phyloP scores from a whole-genome alignment of 768 basidiomycete species.

The Cantharellus cinnabarinus region DNA sequence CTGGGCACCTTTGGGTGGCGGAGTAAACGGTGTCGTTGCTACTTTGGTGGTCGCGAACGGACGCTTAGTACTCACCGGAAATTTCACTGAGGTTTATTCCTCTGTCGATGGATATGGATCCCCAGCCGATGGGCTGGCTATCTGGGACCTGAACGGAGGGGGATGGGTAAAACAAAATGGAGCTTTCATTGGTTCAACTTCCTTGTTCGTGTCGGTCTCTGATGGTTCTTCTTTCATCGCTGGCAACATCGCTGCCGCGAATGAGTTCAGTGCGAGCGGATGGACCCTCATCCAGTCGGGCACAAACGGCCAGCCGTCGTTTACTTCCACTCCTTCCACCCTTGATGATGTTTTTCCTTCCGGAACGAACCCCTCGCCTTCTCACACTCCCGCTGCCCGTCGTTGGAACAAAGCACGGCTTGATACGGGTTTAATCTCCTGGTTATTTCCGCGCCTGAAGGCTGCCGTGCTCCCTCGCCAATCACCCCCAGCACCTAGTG shows the following conservation, averaged over 20 bases:
- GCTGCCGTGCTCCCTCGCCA: slow-evolving; percentile 28
- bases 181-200: slow-evolving; percentile 48
- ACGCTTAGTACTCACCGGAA: slow-evolving; percentile 44
- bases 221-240: slow-evolving; percentile 41
- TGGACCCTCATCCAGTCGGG: slow-evolving; percentile 62
- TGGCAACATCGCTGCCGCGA: slow-evolving; percentile 37
- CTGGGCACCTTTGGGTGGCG: slow-evolving; percentile 53
- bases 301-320: slow-evolving; percentile 27
- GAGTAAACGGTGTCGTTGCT: slow-evolving; percentile 58
- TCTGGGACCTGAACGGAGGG: slow-evolving; percentile 40
- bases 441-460: background rate
- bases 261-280: slow-evolving; percentile 54
- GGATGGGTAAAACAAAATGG: slow-evolving; percentile 61
- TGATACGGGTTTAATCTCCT: background rate
- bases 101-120: slow-evolving; percentile 18
- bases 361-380: slow-evolving; percentile 15
- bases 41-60: slow-evolving; percentile 30
- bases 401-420: slow-evolving; percentile 12
- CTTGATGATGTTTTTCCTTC: slow-evolving; percentile 25
- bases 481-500: slow-evolving; percentile 19
- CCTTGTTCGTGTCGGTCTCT: slow-evolving; percentile 42
- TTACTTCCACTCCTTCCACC: slow-evolving; percentile 41
- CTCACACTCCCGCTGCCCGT: background rate
- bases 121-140: slow-evolving; percentile 42
- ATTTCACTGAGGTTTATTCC: slow-evolving; percentile 36